Base-by-base conservation (phyloP, 2,329 filamentous ascomycete genomes). In the Colletotrichum sp. region DNA sequence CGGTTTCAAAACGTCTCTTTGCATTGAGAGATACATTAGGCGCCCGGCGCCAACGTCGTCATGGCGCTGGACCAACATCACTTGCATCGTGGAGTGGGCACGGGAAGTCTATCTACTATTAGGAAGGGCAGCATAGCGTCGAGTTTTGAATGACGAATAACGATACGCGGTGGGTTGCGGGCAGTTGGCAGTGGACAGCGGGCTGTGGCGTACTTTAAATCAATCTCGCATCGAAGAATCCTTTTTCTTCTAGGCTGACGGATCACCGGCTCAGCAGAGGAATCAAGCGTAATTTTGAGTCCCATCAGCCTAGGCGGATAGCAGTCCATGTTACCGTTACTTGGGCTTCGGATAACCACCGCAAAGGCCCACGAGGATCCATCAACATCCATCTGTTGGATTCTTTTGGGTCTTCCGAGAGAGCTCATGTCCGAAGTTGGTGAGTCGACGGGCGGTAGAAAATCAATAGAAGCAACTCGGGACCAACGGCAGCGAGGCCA, bases 91-190 rank as follows among this genome's bases (percentile, higher is more conserved):
- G 49, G 52, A 26, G 68, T 67, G 68, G 72, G 72, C 68, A 71
- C 72, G 68, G 62, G 72, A 75, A 75, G 68, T 66, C 28, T 67
- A 71, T 75, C 57, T 30, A n/a, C 36, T 44, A 18, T 44, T 44
- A 26, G 68, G 16, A 68, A 52, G 26, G 52, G 66, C 36, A 68
- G 10, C 13, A 34, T 49, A 30, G 39, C 30, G 64, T 32, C 10
- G 18, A 32, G 28, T 21, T 34, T 26, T 13, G 49, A 26, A 36
- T 21, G 18, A 36, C 44, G 49, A 26, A 36, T 21, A 13, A 36
- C 44, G 44, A 52, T 52, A 28, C 44, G 34, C 18, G 26, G 9
- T 59, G 57, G 55, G 65, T 30, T 24, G 30, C 21, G 8, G 62
- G 55, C 39, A 26, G 69, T 26, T 16, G 62, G 63, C 39, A 16